These are phyloP conservation scores for Artomyces pyxidatus DNA, from an alignment of 768 basidiomycete genomes.

Conservation along the genomic window DNA sequence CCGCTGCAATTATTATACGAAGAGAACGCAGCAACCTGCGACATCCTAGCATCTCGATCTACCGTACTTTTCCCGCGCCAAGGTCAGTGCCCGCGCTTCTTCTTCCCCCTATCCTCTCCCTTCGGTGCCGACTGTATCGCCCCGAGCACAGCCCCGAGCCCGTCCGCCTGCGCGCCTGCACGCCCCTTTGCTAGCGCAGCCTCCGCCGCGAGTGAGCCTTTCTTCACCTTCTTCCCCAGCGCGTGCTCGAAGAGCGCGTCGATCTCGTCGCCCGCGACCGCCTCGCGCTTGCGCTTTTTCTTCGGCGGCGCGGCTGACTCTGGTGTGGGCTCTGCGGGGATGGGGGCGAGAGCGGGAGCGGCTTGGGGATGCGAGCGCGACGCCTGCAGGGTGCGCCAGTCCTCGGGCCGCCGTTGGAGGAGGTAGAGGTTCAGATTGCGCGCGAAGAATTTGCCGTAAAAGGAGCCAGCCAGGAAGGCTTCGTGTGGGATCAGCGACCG, in stretches of 20 bases:
- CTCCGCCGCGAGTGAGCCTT: conserved; percentile 33
- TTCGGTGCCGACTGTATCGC: conserved; percentile 51
- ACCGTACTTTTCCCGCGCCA: not conserved
- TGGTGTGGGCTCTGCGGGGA: not conserved
- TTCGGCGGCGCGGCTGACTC: not conserved
- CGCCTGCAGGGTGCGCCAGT: conserved; percentile 70
- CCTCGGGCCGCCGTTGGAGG: conserved; percentile 68
- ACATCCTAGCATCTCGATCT: too few species aligned
- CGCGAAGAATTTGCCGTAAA: conserved; percentile 84
- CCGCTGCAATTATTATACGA: too few species aligned
- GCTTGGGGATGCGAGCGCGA: conserved; percentile 20
- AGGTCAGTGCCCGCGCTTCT: conserved; percentile 18
- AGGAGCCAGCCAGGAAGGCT: conserved; percentile 62
- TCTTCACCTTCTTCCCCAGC: conserved; percentile 53
- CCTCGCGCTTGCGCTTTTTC: conserved; percentile 42
- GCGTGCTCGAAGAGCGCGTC: conserved; percentile 59
- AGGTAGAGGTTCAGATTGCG: conserved; percentile 72
- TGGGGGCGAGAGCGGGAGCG: not conserved
- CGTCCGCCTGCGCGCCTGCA: not conserved
- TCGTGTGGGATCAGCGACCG: conserved; percentile 69
- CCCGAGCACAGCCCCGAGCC: conserved; percentile 42
- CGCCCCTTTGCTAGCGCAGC: not conserved
- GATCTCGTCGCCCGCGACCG: conserved; percentile 53
- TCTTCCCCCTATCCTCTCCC: conserved; percentile 33
- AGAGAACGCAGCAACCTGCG: not conserved